Base-by-base conservation (phyloP, 2,329 filamentous ascomycete genomes). In the Gremmenia infestans region DNA sequence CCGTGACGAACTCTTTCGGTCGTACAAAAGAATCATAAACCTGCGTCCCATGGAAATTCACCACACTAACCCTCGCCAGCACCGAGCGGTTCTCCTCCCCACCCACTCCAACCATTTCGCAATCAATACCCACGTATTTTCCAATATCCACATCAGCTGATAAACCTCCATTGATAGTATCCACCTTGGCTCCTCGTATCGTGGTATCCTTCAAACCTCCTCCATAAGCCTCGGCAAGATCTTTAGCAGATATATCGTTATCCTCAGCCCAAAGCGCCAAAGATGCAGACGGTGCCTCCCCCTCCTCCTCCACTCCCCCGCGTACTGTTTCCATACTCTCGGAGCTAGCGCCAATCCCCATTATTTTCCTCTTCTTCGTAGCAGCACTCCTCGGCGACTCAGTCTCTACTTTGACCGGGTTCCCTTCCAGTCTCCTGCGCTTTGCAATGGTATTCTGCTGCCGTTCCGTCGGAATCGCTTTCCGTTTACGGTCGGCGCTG, bases 81-180 rank as follows among this genome's bases (percentile, higher is more conserved):
- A 85, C 85, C 37, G 90, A 91, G 68, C 85, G 81, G 61, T 86
- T 78, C 22, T 83, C 81, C 50, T 83, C 83, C 1, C 82, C 81
- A 0, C 88, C 89, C 12, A 95, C 83, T 48, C 93, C 94, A 25
- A 99, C 94, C 94, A 99, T 99, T 74, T 99, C 94, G 72, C 94
- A 99, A 75, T 99, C 94, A 48, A 99, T 83, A 19, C 89, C 88
- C 43, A 99, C 76, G 71, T 96, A 99, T 78, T 94, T 96, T 51
- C 93, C 94, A 19, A 92, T 76, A 52, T 91, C 82, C 37, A 87
- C 74, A 5, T 79, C 82, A 23, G 76, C 71, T 1, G 81, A 79
- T 3, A 84, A 74, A 0, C 87, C 87, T 46, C 82, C 80, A 67
- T 90, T 89, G 59, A 86, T 74, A 46, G 77, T 79, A 50, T 79